Evolutionary conservation across 192 early-diverging fungal species (phyloP).

Genomic region (Dissophora ornata): DNA sequence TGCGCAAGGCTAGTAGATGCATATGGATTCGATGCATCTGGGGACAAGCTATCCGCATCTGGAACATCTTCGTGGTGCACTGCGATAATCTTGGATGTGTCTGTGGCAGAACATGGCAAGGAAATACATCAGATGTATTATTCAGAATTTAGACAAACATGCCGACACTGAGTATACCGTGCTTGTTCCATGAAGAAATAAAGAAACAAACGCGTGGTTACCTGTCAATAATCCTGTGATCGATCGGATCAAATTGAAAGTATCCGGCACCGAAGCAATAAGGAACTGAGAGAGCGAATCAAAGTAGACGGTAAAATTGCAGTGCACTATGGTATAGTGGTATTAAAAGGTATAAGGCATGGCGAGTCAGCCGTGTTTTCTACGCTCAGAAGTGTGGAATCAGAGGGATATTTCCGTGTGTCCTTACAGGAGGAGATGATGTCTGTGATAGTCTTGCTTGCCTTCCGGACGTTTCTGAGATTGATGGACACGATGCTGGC

Average conservation of each 20-base stretch:
- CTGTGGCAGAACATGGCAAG: not conserved
- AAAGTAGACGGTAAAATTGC: conserved; percentile 41
- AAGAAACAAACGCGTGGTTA: no score
- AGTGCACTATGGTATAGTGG: conserved; percentile 23
- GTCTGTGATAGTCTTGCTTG: conserved; percentile 16
- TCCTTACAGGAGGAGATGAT: conserved; percentile 23
- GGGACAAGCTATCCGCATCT: conserved; percentile 29
- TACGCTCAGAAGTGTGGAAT: no score
- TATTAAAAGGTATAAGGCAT: no score
- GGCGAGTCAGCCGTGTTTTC: no score
- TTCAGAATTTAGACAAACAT: no score
- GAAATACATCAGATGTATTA: not conserved
- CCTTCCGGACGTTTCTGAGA: conserved; percentile 16
- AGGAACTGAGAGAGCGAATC: conserved; percentile 43
- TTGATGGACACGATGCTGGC: not conserved
- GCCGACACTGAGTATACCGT: no score
- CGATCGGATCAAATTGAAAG: conserved; percentile 50
- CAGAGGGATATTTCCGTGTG: no score
- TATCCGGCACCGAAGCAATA: conserved; percentile 33
- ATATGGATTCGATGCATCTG: conserved; percentile 33
- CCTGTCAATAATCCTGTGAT: conserved; percentile 32
- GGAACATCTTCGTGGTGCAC: conserved; percentile 57
- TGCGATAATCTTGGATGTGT: conserved; percentile 45
- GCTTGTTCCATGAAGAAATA: no score
- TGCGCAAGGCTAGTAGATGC: conserved; percentile 45